Evolutionary conservation across 2,329 filamentous ascomycete species (phyloP), one percentile per base, ranked within the genome.

Genomic region (Myriosclerotinia curreyana): DNA sequence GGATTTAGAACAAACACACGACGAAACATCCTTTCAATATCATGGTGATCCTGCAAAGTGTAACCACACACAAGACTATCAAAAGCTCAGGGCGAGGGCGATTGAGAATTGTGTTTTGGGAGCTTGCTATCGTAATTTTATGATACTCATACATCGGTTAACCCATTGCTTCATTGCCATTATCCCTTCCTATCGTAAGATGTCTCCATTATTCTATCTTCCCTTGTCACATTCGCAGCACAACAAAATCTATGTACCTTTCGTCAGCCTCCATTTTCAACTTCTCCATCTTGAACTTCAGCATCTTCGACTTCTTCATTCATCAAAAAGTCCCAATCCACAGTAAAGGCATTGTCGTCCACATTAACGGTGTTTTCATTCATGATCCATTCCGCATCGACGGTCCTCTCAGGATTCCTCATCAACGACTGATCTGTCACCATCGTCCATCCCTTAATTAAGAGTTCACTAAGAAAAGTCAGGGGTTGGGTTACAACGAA

Each of bases 401-500:
- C 25, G 38, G 17, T n/a, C 42, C 17, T 31, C 28, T 31, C 28
- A 31, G 5, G 6, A 46, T 9, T 46, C 17, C 7, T 20, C 42
- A n/a, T 22, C 20, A 4, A n/a, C 8, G 42, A 7, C 7, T 46
- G 7, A n/a, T 11, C 42, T n/a, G 12, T 22, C 40, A 34, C 14
- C 40, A 54, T 34, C 1, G 14, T 22, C n/a, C 4, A 22, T 2
- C 2, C n/a, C n/a, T n/a, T n/a, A n/a, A n/a, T n/a, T n/a, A 22
- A 3, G 25, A 9, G 2, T n/a, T 51, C 15, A 25, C 34, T 59
- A 59, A 38, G 55, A 25, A 49, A 59, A 11, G 7, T 48, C n/a
- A 59, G 42, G 55, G 42, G 12, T 48, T 17, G 31, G 55, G 34
- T 34, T 22, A 22, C 22, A 51, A 42, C 49, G 49, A 61, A 44